These are phyloP conservation scores for Pseudogymnoascus sp. DNA, from an alignment of 2,329 filamentous ascomycete species.

Conservation along the genomic window DNA sequence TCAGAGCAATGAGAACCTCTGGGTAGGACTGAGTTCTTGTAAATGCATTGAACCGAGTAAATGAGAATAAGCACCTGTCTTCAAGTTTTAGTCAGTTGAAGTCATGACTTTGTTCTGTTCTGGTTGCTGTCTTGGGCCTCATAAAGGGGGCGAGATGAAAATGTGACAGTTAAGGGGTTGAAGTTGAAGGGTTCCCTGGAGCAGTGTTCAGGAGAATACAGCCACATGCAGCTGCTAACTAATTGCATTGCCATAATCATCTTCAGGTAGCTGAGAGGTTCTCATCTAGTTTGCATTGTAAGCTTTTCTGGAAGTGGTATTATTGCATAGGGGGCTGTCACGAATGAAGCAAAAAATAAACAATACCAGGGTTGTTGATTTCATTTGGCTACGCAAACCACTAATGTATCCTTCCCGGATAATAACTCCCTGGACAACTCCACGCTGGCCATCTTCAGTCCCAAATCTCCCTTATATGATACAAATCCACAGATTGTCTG, in stretches of 20 bases:
- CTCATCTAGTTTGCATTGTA: not conserved
- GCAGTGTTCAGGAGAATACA: no score
- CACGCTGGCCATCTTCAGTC: not conserved
- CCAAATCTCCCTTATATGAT: not conserved
- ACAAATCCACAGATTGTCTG: slow-evolving; percentile 1
- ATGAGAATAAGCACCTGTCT: not conserved
- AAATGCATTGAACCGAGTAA: not conserved
- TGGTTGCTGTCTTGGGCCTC: not conserved
- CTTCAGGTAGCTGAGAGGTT: not conserved
- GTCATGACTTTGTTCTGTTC: not conserved
- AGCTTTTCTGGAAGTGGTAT: not conserved
- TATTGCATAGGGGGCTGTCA: not conserved
- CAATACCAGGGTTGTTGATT: not conserved
- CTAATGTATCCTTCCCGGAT: not conserved
- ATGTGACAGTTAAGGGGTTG: not conserved
- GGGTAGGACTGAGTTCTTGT: not conserved
- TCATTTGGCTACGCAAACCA: not conserved
- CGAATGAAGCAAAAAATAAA: not conserved
- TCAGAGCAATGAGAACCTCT: not conserved
- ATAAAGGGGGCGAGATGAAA: not conserved
- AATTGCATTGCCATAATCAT: no score
- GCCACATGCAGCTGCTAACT: no score
- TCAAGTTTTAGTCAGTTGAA: not conserved
- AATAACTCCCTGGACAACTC: not conserved
- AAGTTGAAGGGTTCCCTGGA: not conserved